Base-by-base conservation (phyloP, 1,284 basidiomycete genomes). In the Naganishia sp. region DNA sequence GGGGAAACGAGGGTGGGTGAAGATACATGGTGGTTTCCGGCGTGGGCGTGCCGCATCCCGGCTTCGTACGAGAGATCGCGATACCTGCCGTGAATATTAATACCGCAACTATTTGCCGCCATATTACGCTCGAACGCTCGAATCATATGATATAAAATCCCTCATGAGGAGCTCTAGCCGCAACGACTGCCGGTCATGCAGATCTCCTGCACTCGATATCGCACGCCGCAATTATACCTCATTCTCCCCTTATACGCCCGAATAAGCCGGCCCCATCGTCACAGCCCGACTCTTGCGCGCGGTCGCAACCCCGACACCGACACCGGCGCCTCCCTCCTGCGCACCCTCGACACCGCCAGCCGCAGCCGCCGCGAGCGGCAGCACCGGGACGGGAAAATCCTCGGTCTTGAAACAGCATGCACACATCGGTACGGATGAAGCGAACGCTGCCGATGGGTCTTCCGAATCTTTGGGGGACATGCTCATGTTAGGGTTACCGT, bases 341-440 rank as follows among this genome's bases (percentile, higher is more conserved):
- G 42, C 21, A 39, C 36, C 4, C 36, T 9, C 36, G 6, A 13
- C 10, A 13, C 9, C 28, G 36, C 10, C 31, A 28, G 36, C 42
- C 18, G 36, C 33, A 4, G 48, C 15, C 21, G 45, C 54, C 18
- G 55, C 63, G 53, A 9, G 46, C 16, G 63, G 39, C 18, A 54
- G 49, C 0, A 23, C 18, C 15, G 63, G 63, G 15, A 18, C n/a
- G 11, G 50, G 36, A 18, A 64, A 64, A 2, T 54, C 50, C 9
- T 64, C 63, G 25, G 45, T 55, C 18, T 48, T 28, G 10, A 28
- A 33, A 39, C 63, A 64, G 31, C 63, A 64, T 15, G 63, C 63
- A 23, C 63, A 64, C 25, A 64, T 53, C 2, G 63, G 52, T 42
- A 44, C 18, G 10, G 21, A 21, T 3, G 46, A 45, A 5, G 9